Evolutionary conservation across 164 flowering plant species (phyloP), one percentile per base, ranked within the genome.

Genomic region (Amborella trichopoda): DNA sequence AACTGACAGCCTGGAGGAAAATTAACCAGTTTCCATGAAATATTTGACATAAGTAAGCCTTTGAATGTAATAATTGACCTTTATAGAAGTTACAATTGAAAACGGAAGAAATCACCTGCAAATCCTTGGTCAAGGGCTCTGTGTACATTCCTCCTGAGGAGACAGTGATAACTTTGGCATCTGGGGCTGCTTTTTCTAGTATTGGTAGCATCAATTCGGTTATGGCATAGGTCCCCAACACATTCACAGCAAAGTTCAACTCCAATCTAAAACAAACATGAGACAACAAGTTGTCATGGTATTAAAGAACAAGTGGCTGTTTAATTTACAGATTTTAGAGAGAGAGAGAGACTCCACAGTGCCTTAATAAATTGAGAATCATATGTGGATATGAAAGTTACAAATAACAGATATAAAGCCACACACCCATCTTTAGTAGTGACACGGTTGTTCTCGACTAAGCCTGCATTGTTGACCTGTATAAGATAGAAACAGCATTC

Each of bases 121-220:
- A 67, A 63, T 90, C 91, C 51, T 58, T 58, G 17, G 72, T 86
- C 51, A 90, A 63, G 18, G 86, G 95, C 47, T 62, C 26, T 23
- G 83, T 59, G 57, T 90, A 90, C 95, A 90, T 90, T 62, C 94
- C 98, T 52, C 98, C 95, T 9, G 98, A 86, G 18, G 95, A 69
- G 49, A 90, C 95, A 18, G 91, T 83, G 24, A 90, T 83, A 25
- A 86, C 98, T 50, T 83, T 76, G 52, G 95, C 84, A 79, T 86
- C 89, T 26, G 95, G 94, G 11, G 78, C 69, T 53, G 94, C 87
- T 66, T 83, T 86, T 58, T 81, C 87, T 61, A 90, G 59, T 65
- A 79, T 64, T 40, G 98, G 98, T 60, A 77, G 13, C 87, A 90
- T 66, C 51, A 59, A 39, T 53, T 86, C 94, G 26, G 98, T 86